Conservation (phyloP, 139 green algal species). For the Chlamydomonas sp. region DNA sequence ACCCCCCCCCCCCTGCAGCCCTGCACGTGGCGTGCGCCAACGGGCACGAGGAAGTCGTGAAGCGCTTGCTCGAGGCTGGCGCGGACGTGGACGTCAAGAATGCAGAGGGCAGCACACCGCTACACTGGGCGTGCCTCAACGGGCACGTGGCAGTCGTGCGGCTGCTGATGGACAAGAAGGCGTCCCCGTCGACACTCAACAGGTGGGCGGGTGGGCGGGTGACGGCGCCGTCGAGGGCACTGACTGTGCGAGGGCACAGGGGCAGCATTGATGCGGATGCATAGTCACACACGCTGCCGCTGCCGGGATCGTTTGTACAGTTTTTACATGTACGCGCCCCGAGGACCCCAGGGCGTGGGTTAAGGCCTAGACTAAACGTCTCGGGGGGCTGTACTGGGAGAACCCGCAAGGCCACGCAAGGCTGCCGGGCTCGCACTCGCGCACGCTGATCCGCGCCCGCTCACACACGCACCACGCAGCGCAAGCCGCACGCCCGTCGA, state of each 20-base stretch:
- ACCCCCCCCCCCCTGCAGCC: conserved; percentile 33
- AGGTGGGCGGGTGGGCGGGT: conserved; percentile 16
- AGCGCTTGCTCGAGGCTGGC: conserved; percentile 46
- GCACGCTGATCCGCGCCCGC: no score
- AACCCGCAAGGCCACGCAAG: not conserved
- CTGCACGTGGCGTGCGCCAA: conserved; percentile 78
- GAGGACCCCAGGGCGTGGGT: not conserved
- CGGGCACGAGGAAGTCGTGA: conserved; percentile 49
- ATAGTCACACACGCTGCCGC: not conserved
- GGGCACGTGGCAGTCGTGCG: conserved; percentile 48
- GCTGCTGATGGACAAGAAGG: conserved; percentile 47
- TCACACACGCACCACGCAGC: conserved; percentile 17
- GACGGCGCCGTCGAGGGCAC: not conserved
- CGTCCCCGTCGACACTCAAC: conserved; percentile 51
- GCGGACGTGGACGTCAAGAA: conserved; percentile 47
- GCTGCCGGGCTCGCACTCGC: not conserved
- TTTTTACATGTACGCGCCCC: no score
- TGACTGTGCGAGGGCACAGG: not conserved
- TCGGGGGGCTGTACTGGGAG: no score
- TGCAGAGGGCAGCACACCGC: conserved; percentile 60
- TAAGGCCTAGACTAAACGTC: not conserved
- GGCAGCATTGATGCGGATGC: not conserved
- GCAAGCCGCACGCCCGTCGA: conserved; percentile 57
- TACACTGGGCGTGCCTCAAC: conserved; percentile 78
- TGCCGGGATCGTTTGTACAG: not conserved